These are phyloP conservation scores for Cruciata laevipes DNA, from an alignment of 257 asterid species.

Conservation along the genomic window DNA sequence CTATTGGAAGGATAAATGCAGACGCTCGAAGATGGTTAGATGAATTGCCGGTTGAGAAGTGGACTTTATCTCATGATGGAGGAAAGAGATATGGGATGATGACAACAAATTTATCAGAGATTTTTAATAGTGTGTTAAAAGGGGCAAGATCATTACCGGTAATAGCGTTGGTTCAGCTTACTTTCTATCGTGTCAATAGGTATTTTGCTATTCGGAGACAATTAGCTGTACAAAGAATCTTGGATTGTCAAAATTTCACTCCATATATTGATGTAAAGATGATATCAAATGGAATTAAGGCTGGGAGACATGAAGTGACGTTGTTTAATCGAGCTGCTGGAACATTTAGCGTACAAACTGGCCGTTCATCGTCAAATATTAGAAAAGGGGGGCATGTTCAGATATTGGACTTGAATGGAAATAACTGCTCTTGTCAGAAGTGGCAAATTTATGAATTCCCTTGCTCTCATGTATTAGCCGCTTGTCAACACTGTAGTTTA, in stretches of 20 bases:
- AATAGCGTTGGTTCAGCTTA: not conserved
- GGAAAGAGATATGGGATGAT: not conserved
- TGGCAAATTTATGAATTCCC: not conserved
- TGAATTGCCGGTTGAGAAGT: not conserved
- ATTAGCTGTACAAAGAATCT: not conserved
- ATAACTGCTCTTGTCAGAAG: not conserved
- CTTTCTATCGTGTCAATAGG: slow-evolving; percentile 2
- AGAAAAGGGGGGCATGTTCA: not conserved
- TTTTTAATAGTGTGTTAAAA: not conserved
- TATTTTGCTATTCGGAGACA: not conserved
- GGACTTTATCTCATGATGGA: not conserved
- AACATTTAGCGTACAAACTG: not conserved
- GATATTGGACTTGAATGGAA: not conserved
- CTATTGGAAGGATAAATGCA: not conserved
- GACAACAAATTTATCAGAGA: not conserved
- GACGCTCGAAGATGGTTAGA: not conserved
- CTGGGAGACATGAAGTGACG: not conserved
- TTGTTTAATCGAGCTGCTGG: not conserved
- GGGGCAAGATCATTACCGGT: slow-evolving; percentile 3
- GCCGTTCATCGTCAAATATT: not conserved
- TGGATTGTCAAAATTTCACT: not conserved
- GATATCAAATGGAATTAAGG: not conserved
- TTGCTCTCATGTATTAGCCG: slow-evolving; percentile 6
- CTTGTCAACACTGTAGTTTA: not conserved
- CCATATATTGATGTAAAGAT: not conserved